Conservation (phyloP, 2,329 filamentous ascomycete species). For the Beauveria asiatica region DNA sequence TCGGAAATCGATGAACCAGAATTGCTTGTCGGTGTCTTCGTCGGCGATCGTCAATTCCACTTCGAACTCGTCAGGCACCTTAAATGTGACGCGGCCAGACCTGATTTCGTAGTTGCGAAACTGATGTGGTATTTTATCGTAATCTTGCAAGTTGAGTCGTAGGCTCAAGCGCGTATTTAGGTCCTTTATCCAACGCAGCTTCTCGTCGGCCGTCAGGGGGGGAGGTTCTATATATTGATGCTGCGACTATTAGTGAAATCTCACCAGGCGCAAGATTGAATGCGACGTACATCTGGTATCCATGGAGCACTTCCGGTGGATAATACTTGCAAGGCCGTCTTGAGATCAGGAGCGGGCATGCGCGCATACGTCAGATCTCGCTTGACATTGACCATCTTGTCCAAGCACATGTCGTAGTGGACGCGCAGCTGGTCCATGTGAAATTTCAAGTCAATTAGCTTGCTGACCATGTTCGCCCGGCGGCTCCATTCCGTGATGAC, state of each 20-base stretch:
- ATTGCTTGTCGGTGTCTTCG: conserved; percentile 74
- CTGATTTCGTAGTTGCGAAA: conserved; percentile 71
- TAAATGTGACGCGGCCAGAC: conserved; percentile 86
- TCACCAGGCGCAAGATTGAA: not conserved
- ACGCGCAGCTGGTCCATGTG: conserved; percentile 60
- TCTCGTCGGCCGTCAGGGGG: conserved; percentile 60
- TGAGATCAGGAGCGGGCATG: conserved; percentile 82
- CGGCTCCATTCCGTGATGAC: conserved; percentile 88
- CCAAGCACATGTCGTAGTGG: conserved; percentile 51
- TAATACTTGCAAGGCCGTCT: conserved; percentile 78
- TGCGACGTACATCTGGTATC: conserved; percentile 62
- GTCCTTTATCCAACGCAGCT: conserved; percentile 66
- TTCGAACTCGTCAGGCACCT: conserved; percentile 77
- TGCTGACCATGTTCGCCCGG: conserved; percentile 69
- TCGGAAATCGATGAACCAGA: conserved; percentile 89
- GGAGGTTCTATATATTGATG: conserved; percentile 71
- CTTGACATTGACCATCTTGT: conserved; percentile 63
- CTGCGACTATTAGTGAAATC: conserved; percentile 35
- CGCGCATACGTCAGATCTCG: conserved; percentile 62
- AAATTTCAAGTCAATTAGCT: conserved; percentile 76
- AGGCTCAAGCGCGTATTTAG: conserved; percentile 78
- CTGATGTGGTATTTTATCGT: conserved; percentile 63
- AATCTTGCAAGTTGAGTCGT: conserved; percentile 76
- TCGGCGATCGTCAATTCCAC: conserved; percentile 86
- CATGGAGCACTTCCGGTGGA: conserved; percentile 68